Evolutionary conservation across 2,329 filamentous ascomycete genomes (phyloP), one percentile per base, ranked within the genome.

Genomic region (Fusarium caatingaense): DNA sequence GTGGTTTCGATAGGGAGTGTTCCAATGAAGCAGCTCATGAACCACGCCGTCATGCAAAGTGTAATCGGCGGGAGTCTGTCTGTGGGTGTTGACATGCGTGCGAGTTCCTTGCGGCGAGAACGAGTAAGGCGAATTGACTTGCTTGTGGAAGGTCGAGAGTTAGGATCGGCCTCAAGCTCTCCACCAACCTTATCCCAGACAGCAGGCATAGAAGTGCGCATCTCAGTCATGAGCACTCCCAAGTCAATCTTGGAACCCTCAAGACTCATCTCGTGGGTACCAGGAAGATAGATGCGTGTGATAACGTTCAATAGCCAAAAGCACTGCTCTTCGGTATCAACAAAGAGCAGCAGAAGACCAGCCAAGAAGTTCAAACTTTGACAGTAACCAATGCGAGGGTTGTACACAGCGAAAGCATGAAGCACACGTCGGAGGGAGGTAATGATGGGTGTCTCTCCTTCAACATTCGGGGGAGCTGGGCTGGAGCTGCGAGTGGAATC

Each of bases 11-110:
- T 94, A 3, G 95, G 95, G 20, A 98, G 83, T 1, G 93, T 97
- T 56, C 94, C 94, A 66, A 98, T 96, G 79, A 96, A 98, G 74
- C 96, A 92, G 50, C 93, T 97, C 95, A 98, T 98, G 80, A 98
- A 97, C 95, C 95, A 98, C 6, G 94, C 93, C 12, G 94, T 97
- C 80, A 96, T 93, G 72, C 94, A 97, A 8, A 98, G 86, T 1
- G 93, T 96, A 71, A 98, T 95, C 15, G 95, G 94, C 0, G 95
- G 95, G 13, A 98, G 86, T 7, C 92, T 87, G 51, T 82, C 81
- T 6, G 81, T 82, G 13, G 68, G 64, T 30, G 68, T 71, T 40
- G 83, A 80, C 47, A 81, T 81, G 45, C 75, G 79, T 44, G 78
- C 77, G 56, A 78, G 75, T 27, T 82, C 81, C 60, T 78, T 83